Evolutionary conservation across 2,329 filamentous ascomycete genomes (phyloP), one percentile per base, ranked within the genome.

Genomic region (Aspergillus brasiliensis): DNA sequence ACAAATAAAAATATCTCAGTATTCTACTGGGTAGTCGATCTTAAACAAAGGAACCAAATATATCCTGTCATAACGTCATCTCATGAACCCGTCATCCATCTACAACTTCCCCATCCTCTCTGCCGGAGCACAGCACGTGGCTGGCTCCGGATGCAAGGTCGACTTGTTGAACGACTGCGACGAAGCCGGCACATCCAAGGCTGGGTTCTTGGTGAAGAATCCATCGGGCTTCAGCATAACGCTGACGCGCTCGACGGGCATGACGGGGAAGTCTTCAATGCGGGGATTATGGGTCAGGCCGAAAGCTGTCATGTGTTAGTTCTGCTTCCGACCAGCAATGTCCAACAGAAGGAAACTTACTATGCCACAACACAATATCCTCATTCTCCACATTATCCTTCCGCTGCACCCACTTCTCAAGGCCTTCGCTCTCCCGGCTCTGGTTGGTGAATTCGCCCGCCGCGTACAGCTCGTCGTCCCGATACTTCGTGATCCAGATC

Each of bases 251-350:
- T 89, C 87, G 63, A 81, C 81, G 0, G 86, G 87, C 87, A 89
- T 89, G 27, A 89, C 84, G 0, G 86, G 86, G 74, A 88, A 89
- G 67, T 89, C 87, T 67, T 89, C 87, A 25, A 85, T 80, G 2
- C 86, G 77, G 0, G 86, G 85, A 40, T 88, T 84, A 62, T 89
- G 87, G 31, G 88, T 89, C 21, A 88, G 82, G 8, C 86, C 80
- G 63, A 80, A 80, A 17, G 73, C 72, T 75, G 40, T 8, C 8
- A 42, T 25, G 15, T 48, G 15, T 27, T 31, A 47, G 21, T 25
- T 13, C 11, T 34, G 31, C 31, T 34, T 4, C 11, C 31, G 5
- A 34, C 5, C 5, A 40, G 15, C 15, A 3, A 13, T 17, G 2
- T 2, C 13, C 28, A 13, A 34, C 5, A 13, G 2, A 19, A 28